Percentiles rank a stretch among this genome's conserved stretches.
Conservation (phyloP, 1,139 yeast genomes). For the Nakaseomyces glabratus region DNA sequence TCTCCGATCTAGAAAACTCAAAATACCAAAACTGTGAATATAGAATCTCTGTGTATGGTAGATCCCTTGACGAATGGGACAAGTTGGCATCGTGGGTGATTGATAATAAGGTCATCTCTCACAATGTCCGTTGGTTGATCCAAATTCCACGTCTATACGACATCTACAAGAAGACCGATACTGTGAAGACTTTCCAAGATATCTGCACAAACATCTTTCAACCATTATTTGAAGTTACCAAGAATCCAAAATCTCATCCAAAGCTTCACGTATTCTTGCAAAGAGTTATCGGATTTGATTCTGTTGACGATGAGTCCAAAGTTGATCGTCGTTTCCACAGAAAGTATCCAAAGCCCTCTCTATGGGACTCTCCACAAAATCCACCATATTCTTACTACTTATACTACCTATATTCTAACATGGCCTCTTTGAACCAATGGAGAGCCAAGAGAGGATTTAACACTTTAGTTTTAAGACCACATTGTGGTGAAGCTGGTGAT, state of each 20-base stretch:
- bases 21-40: slow-evolving; percentile 97
- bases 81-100: slow-evolving; percentile 90
- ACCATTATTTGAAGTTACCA: slow-evolving; percentile 88
- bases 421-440: slow-evolving; percentile 78
- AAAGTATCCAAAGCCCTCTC: slow-evolving; percentile 71
- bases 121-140: slow-evolving; percentile 92
- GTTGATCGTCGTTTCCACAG: slow-evolving; percentile 71
- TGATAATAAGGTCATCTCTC: slow-evolving; percentile 83
- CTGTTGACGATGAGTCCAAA: slow-evolving; percentile 97
- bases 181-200: slow-evolving; percentile 65
- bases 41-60: slow-evolving; percentile 88
- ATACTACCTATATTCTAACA: slow-evolving; percentile 78
- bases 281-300: slow-evolving; percentile 94
- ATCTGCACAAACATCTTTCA: slow-evolving; percentile 68
- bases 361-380: slow-evolving; percentile 70
- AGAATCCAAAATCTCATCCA: slow-evolving; percentile 78
- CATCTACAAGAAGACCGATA: slow-evolving; percentile 68
- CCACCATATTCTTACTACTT: slow-evolving; percentile 98
- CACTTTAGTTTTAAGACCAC: slow-evolving; percentile 90
- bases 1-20: slow-evolving; percentile 85
- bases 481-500: slow-evolving; percentile 99
- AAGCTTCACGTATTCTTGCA: slow-evolving; percentile 80
- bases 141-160: slow-evolving; percentile 94
- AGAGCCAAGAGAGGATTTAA: slow-evolving; percentile 66
- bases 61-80: slow-evolving; percentile 88